phyloP scores from a whole-genome alignment of 2,329 filamentous ascomycete species.

The Fonsecaea pugnacius region DNA sequence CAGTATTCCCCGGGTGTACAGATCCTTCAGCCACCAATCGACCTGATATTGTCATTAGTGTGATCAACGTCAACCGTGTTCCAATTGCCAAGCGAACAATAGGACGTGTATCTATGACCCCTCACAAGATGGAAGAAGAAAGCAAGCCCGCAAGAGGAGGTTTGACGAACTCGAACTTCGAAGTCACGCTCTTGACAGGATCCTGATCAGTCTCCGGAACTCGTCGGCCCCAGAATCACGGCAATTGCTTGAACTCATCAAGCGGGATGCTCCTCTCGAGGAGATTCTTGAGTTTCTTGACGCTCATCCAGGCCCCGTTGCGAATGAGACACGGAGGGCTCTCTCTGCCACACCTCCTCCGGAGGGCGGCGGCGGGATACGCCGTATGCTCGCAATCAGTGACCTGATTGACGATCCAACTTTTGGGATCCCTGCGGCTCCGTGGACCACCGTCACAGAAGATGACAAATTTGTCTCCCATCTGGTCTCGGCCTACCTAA shows the following conservation, averaged over 20 bases:
- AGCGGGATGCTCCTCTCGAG: slow-evolving; percentile 38
- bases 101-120: slow-evolving; percentile 45
- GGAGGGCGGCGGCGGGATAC: slow-evolving; percentile 4
- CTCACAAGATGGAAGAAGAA: slow-evolving; percentile 44
- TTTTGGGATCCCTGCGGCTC: slow-evolving; percentile 23
- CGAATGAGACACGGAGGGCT: slow-evolving; percentile 18
- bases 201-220: slow-evolving; percentile 41
- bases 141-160: slow-evolving; percentile 45
- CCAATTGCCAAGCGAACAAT: slow-evolving; percentile 41
- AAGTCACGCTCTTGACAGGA: slow-evolving; percentile 41
- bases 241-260: slow-evolving; percentile 40
- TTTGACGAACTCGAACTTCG: slow-evolving; percentile 44
- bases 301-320: slow-evolving; percentile 18
- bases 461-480: slow-evolving; percentile 43
- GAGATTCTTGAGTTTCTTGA: slow-evolving; percentile 39
- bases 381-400: slow-evolving; percentile 23
- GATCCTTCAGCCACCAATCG: neutral
- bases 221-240: slow-evolving; percentile 39
- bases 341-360: slow-evolving; percentile 26
- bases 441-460: slow-evolving; percentile 42
- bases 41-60: slow-evolving; percentile 37
- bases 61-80: slow-evolving; percentile 44
- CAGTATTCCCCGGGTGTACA: neutral
- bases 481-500: slow-evolving; percentile 43
- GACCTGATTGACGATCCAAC: slow-evolving; percentile 24